Conservation (phyloP, 75 land plant genomes). For the Cunninghamia lanceolata region DNA sequence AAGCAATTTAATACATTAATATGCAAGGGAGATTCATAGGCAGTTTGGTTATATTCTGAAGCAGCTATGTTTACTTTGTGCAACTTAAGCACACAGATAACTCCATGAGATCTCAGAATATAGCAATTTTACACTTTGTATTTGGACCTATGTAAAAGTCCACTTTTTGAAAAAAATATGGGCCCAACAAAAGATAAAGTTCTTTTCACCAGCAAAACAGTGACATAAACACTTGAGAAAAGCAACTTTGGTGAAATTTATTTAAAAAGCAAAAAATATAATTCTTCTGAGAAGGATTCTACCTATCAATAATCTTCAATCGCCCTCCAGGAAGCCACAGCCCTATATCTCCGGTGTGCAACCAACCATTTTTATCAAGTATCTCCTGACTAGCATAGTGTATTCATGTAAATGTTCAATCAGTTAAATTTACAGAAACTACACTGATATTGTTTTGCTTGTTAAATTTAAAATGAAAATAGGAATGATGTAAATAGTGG, state of each 20-base stretch:
- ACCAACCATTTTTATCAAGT: slow-evolving; percentile 44
- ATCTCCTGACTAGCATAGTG: slow-evolving; percentile 28
- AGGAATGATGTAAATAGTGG: not conserved
- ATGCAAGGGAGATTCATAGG: not conserved
- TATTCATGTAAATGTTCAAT: not conserved
- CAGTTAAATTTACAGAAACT: not conserved
- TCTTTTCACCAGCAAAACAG: not conserved
- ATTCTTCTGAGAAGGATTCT: not conserved
- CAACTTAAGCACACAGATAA: not conserved
- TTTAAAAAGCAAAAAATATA: not conserved
- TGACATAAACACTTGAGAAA: not conserved
- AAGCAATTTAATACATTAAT: not conserved
- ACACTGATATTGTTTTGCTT: not conserved
- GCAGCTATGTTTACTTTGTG: not conserved
- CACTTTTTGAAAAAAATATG: not conserved
- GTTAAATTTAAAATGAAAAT: not conserved
- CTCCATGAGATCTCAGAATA: not conserved
- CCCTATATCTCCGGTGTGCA: slow-evolving; percentile 52
- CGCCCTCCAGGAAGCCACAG: slow-evolving; percentile 48
- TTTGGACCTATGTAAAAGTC: not conserved
- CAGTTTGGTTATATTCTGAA: not conserved
- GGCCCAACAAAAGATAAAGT: not conserved
- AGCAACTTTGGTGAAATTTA: not conserved
- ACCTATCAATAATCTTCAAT: slow-evolving; percentile 50
- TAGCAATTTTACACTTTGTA: not conserved